Evolutionary conservation across 1,284 basidiomycete genomes (phyloP), one percentile per base, ranked within the genome.

Genomic region (Austroboletus sp.): DNA sequence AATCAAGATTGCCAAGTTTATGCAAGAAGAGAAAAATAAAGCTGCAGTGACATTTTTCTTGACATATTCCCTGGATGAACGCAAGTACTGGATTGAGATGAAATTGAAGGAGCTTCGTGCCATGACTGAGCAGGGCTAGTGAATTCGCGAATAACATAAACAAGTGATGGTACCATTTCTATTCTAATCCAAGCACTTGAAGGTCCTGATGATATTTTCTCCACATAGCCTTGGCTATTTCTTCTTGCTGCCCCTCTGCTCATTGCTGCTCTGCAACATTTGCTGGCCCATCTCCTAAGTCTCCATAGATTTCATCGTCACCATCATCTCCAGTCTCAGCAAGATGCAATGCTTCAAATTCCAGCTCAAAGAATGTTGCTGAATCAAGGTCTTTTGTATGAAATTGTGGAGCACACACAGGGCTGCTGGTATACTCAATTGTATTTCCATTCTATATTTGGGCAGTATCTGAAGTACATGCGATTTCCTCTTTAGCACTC

Each of bases 141-240:
- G n/a, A n/a, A n/a, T n/a, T n/a, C n/a, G n/a, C n/a, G n/a, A n/a
- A n/a, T n/a, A n/a, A n/a, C n/a, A n/a, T n/a, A n/a, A n/a, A n/a
- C n/a, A n/a, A n/a, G n/a, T n/a, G n/a, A n/a, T n/a, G n/a, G n/a
- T n/a, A n/a, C n/a, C n/a, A n/a, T n/a, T n/a, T n/a, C n/a, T n/a
- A n/a, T n/a, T n/a, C n/a, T n/a, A n/a, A n/a, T n/a, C n/a, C n/a
- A n/a, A n/a, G n/a, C n/a, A n/a, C n/a, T n/a, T n/a, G n/a, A n/a
- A n/a, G n/a, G n/a, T 31, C 30, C 12, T n/a, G 30, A 31, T 13
- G 11, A 15, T 55, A 56, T 3, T 52, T 46, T 0, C 25, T 15
- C 56, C 51, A 57, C 55, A 58, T 58, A 0, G 5, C 31, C 3
- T 46, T 10, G 5, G 49, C 48, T 40, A 59, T 57, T 2, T 9